Evolutionary conservation across 2,329 filamentous ascomycete species (phyloP), one percentile per base, ranked within the genome.

Genomic region (Scedosporium boydii): DNA sequence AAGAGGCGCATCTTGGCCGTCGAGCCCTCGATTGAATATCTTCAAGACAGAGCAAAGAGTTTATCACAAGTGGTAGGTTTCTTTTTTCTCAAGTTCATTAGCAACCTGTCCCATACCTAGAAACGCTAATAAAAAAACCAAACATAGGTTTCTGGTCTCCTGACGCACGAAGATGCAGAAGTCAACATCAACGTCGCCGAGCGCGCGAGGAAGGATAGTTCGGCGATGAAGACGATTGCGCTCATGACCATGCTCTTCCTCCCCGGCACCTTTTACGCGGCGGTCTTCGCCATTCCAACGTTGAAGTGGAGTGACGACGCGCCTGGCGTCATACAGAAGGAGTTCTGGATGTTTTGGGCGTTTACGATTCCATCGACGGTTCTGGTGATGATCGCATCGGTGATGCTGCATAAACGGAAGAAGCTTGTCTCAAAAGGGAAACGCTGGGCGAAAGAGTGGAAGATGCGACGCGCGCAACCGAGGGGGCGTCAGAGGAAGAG

Each of bases 241-340:
- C n/a, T 63, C 10, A 46, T 65, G 55, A 65, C 63, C 6, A 65
- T 65, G 63, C 21, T 63, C 14, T 63, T 65, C 57, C 38, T 65
- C n/a, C 63, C 63, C 6, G 55, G 55, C 6, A 65, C 62, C 16
- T 65, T 65, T 55, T 58, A 59, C 38, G 61, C 63, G 2, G 46
- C 63, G 44, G 42, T 64, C 3, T 64, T 62, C 59, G 57, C 59
- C 21, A 38, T 58, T 3, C 58, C 63, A 2, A 62, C 61, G 14
- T 59, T 64, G n/a, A 61, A 63, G 18, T 58, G 38, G 26, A 38
- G 55, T 12, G 23, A 42, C 44, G 41, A 61, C 6, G 16, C 9
- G 42, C 60, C 59, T 23, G 42, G 55, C 12, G 57, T 65, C 6
- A 58, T 41, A 6, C 38, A 62, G 27, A 23, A 23, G 6, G 59